Percentiles rank a stretch among this genome's conserved stretches.
Evolutionary conservation across 306 rosid genomes (phyloP).

Genomic region (Phaseolus lunatus): DNA sequence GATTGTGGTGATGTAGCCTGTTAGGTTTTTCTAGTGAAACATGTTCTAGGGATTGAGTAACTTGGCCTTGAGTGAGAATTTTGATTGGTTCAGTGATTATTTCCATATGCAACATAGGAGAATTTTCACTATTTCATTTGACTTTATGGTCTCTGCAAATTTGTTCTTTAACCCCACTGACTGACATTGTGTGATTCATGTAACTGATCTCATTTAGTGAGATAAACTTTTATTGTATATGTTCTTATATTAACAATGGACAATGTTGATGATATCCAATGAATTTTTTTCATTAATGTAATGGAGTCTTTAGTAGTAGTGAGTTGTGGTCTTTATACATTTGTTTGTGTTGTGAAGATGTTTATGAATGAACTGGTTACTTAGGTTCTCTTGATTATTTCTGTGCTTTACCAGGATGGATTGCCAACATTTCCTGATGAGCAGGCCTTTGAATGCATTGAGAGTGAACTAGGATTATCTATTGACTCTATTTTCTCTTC

Average conservation of each 20-base stretch:
- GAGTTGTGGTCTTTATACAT: conserved; percentile 1
- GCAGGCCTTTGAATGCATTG: conserved; percentile 88
- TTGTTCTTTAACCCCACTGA: neutral
- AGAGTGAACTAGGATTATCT: conserved; percentile 75
- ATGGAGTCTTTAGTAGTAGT: neutral
- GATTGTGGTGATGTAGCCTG: conserved; percentile 6
- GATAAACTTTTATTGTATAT: neutral
- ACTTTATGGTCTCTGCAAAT: neutral
- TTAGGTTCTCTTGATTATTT: conserved; percentile 37
- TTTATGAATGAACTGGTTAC: conserved; percentile 33
- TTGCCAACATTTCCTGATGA: conserved; percentile 88
- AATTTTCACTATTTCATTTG: conserved; percentile 16
- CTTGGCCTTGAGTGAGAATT: conserved; percentile 6
- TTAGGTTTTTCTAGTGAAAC: conserved; percentile 7
- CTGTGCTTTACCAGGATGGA: conserved; percentile 72
- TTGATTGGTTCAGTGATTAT: conserved; percentile 29
- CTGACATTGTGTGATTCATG: neutral
- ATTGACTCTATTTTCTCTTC: conserved; percentile 75
- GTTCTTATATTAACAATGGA: neutral
- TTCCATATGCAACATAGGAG: conserved; percentile 3
- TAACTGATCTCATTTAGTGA: neutral
- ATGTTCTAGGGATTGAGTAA: conserved; percentile 22
- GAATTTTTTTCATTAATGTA: conserved; percentile 13
- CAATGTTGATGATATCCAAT: conserved; percentile 11
- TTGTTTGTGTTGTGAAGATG: conserved; percentile 2